These are phyloP conservation scores for Sporothrix dimorphospora DNA, from an alignment of 2,329 filamentous ascomycete species.

Conservation along the genomic window DNA sequence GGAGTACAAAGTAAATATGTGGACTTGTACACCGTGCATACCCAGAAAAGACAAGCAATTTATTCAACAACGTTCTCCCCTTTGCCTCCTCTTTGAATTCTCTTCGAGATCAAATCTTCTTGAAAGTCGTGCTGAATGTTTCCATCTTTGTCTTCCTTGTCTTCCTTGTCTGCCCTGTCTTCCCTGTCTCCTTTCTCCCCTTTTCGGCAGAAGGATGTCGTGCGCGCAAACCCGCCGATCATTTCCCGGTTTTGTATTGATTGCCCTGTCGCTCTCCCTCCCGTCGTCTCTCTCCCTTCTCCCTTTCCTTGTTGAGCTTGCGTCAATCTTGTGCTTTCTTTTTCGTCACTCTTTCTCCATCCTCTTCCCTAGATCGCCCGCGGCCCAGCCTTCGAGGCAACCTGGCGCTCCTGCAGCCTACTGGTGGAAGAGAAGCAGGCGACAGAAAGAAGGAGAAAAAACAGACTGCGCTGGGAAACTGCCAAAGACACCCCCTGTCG, in stretches of 20 bases:
- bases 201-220: constrained; percentile 14
- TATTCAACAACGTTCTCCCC: background rate
- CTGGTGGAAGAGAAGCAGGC: no score
- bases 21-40: background rate
- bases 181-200: background rate
- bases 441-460: background rate
- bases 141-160: background rate
- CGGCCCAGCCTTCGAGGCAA: background rate
- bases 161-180: background rate
- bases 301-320: background rate
- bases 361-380: background rate
- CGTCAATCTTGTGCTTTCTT: background rate
- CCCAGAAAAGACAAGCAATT: background rate
- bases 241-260: background rate
- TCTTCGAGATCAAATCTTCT: background rate
- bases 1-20: background rate
- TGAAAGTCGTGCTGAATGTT: background rate
- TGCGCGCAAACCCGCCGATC: constrained; percentile 12
- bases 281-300: constrained; percentile 3
- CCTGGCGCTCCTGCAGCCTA: constrained; percentile 17
- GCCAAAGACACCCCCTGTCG: constrained; percentile 15
- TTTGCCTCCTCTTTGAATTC: background rate
- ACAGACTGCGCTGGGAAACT: background rate
- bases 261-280: constrained; percentile 11
- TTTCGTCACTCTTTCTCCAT: no score